Evolutionary conservation across 441 rosid genomes (phyloP).

Genomic region (Bruguiera hainesii): DNA sequence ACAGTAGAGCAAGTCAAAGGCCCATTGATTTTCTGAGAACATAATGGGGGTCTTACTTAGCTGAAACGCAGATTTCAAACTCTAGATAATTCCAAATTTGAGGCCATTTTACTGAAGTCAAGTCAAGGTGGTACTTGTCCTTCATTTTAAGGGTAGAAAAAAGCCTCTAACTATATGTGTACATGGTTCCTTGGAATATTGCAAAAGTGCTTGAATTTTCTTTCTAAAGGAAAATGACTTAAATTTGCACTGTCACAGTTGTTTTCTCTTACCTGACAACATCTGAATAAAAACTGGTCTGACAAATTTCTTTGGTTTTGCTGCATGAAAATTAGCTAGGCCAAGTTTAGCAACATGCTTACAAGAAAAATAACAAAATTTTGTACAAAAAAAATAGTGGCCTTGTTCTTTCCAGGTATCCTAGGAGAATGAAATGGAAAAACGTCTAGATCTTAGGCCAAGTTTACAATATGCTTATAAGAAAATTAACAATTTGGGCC

Average conservation of each 20-base stretch:
- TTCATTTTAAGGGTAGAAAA: too few relatives aligned
- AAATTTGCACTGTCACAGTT: not conserved
- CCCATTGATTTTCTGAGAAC: conserved; percentile 75
- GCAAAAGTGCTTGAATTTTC: too few relatives aligned
- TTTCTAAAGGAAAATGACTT: too few relatives aligned
- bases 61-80: too few relatives aligned
- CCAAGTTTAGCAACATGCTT: conserved; percentile 13
- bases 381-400: not conserved
- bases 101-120: too few relatives aligned
- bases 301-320: conserved; percentile 70
- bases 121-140: too few relatives aligned
- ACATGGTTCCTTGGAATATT: too few relatives aligned
- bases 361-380: not conserved
- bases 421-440: too few relatives aligned
- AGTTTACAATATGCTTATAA: conserved; percentile 13
- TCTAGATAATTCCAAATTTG: too few relatives aligned
- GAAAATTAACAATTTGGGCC: not conserved
- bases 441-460: too few relatives aligned
- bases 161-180: too few relatives aligned
- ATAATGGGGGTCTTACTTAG: not conserved
- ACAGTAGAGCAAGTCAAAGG: conserved; percentile 87
- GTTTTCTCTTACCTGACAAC: conserved; percentile 59
- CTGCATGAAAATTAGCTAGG: conserved; percentile 36
- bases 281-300: conserved; percentile 75
- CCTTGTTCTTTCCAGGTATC: too few relatives aligned